A percentile compares a stretch with the other conserved stretches of the same genome.
Evolutionary conservation across 2,329 filamentous ascomycete species (phyloP).

Genomic region (Hypomyces rosellus): DNA sequence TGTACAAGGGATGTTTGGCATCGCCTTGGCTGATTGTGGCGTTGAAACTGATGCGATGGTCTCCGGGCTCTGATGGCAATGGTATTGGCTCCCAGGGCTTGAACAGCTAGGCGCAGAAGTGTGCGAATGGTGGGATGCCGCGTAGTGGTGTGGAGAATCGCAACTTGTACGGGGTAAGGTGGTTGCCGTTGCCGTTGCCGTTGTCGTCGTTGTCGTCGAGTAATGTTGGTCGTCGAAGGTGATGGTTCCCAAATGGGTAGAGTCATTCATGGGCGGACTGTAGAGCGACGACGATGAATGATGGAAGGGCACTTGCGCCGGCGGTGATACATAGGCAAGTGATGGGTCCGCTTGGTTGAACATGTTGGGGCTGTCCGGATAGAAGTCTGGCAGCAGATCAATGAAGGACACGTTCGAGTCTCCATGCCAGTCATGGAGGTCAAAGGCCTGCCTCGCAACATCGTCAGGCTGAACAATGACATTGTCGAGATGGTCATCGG

Average conservation of each 20-base stretch:
- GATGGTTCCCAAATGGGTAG: slow-evolving; percentile 26
- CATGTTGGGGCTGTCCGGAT: slow-evolving; percentile 10
- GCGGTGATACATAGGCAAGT: not conserved
- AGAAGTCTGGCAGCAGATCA: slow-evolving; percentile 25
- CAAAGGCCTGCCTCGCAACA: slow-evolving; percentile 17
- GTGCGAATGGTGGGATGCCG: slow-evolving; percentile 17
- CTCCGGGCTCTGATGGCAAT: not conserved
- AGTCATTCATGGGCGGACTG: slow-evolving; percentile 16
- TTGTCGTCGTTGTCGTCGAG: slow-evolving; percentile 1
- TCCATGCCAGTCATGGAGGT: slow-evolving; percentile 27
- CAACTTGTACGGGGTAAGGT: slow-evolving; percentile 6
- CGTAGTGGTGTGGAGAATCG: slow-evolving; percentile 21
- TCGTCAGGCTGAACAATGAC: not conserved
- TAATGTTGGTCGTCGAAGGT: slow-evolving; percentile 26
- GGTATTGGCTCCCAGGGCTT: slow-evolving; percentile 18
- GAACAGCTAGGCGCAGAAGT: slow-evolving; percentile 16
- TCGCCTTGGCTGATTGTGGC: slow-evolving; percentile 13
- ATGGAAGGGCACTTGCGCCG: slow-evolving; percentile 2
- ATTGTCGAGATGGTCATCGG: not conserved
- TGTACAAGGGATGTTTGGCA: slow-evolving; percentile 33
- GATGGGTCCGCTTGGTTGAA: slow-evolving; percentile 9
- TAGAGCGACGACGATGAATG: slow-evolving; percentile 5
- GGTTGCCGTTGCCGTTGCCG: slow-evolving; percentile 15
- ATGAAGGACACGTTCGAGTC: slow-evolving; percentile 28
- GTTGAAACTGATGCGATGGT: not conserved